phyloP scores from a whole-genome alignment of 768 basidiomycete species.

The Butyriboletus loyo region DNA sequence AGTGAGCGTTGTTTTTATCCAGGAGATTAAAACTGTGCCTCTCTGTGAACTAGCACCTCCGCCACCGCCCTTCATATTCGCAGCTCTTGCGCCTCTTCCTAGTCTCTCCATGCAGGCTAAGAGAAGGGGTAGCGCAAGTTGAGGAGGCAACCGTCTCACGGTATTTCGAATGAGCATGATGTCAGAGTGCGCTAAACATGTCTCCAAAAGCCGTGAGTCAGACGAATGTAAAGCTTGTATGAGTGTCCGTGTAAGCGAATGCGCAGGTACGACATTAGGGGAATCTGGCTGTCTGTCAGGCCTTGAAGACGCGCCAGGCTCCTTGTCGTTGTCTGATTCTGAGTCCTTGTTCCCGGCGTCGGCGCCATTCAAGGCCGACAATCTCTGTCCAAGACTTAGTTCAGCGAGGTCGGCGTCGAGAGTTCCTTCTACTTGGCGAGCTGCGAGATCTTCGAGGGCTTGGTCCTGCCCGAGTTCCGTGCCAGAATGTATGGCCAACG shows the following conservation, averaged over 20 bases:
- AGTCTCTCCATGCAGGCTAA: slow-evolving; percentile 87
- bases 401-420: slow-evolving; percentile 87
- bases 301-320: slow-evolving; percentile 30
- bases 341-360: slow-evolving; percentile 37
- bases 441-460: slow-evolving; percentile 46
- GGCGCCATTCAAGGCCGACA: slow-evolving; percentile 65
- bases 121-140: slow-evolving; percentile 81
- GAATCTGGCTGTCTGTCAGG: slow-evolving; percentile 23
- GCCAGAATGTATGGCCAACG: slow-evolving; percentile 65
- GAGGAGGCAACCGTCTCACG: slow-evolving; percentile 79
- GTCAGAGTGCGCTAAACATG: slow-evolving; percentile 83
- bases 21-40: slow-evolving; percentile 64
- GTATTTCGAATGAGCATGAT: slow-evolving; percentile 81
- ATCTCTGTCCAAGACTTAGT: slow-evolving; percentile 85
- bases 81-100: slow-evolving; percentile 67
- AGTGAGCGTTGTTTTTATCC: slow-evolving; percentile 79
- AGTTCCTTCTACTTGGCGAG: slow-evolving; percentile 57
- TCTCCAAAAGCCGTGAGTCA: slow-evolving; percentile 83
- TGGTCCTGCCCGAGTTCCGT: slow-evolving; percentile 58
- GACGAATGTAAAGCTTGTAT: slow-evolving; percentile 96
- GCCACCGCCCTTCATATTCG: slow-evolving; percentile 73
- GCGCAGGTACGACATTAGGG: slow-evolving; percentile 59
- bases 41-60: slow-evolving; percentile 79
- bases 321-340: slow-evolving; percentile 47
- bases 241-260: slow-evolving; percentile 88